Percentiles rank a stretch among this genome's conserved stretches.
Evolutionary conservation across 148 eudicot species (phyloP).

Genomic region (Silene latifolia): DNA sequence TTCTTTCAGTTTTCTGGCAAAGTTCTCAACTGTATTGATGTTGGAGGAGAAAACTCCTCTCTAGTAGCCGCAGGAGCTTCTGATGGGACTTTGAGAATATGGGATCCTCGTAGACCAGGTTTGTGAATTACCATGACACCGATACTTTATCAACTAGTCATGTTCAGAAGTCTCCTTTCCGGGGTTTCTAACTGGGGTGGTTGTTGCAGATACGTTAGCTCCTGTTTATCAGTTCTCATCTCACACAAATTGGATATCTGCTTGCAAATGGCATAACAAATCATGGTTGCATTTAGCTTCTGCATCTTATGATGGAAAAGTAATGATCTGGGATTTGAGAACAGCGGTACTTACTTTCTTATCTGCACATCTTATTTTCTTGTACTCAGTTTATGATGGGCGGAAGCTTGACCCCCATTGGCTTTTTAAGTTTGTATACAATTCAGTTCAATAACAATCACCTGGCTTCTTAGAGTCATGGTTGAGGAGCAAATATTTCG

Average conservation of each 20-base stretch:
- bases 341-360: conserved; percentile 65
- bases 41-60: conserved; percentile 90
- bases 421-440: neutral
- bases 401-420: neutral
- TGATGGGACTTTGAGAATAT: conserved; percentile 75
- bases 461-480: neutral
- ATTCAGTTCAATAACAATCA: neutral
- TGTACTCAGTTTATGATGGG: neutral
- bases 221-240: conserved; percentile 83
- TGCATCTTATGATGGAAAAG: conserved; percentile 88
- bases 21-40: conserved; percentile 69
- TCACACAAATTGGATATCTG: conserved; percentile 81
- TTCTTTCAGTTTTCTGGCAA: conserved; percentile 63
- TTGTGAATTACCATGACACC: neutral
- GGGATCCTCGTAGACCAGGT: conserved; percentile 99
- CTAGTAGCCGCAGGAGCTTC: conserved; percentile 88
- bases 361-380: neutral
- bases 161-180: neutral
- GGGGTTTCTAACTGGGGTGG: conserved; percentile 10
- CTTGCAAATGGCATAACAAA: conserved; percentile 86
- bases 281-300: conserved; percentile 89
- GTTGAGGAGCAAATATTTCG: neutral
- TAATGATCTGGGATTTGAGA: conserved; percentile 93
- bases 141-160: neutral
- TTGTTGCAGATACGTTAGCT: conserved; percentile 63